phyloP scores from a whole-genome alignment of 2,329 filamentous ascomycete genomes.

The Fusarium verrucosum region DNA sequence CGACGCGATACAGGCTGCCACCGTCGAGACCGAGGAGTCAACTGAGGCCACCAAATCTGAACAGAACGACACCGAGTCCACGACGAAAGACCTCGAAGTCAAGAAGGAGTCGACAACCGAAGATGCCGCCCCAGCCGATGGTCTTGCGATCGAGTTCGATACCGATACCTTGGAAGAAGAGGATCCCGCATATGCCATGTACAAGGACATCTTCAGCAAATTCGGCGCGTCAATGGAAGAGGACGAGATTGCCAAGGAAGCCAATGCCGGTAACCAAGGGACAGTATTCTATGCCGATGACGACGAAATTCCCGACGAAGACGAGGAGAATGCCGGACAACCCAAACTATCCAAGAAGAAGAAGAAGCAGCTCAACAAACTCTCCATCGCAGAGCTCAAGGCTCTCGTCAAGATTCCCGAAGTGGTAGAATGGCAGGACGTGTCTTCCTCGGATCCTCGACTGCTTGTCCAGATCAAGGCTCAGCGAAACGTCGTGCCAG shows the following conservation, averaged over 20 bases:
- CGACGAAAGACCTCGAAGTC: slow-evolving; percentile 53
- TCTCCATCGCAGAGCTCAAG: slow-evolving; percentile 95
- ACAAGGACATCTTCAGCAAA: slow-evolving; percentile 81
- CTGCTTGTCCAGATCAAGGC: slow-evolving; percentile 94
- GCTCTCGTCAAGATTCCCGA: slow-evolving; percentile 90
- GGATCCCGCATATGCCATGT: slow-evolving; percentile 84
- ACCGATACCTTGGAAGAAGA: slow-evolving; percentile 69
- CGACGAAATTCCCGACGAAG: slow-evolving; percentile 85
- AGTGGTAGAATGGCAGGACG: slow-evolving; percentile 97
- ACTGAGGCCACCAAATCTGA: slow-evolving; percentile 37
- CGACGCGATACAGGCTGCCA: slow-evolving; percentile 37
- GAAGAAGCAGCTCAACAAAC: slow-evolving; percentile 87
- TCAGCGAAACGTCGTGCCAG: slow-evolving; percentile 93
- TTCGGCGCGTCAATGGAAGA: slow-evolving; percentile 75
- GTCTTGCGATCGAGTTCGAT: slow-evolving; percentile 67
- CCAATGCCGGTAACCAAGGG: slow-evolving; percentile 77
- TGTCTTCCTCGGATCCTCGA: slow-evolving; percentile 86
- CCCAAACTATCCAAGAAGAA: slow-evolving; percentile 93
- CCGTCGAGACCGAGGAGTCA: slow-evolving; percentile 29
- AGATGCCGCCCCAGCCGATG: slow-evolving; percentile 55
- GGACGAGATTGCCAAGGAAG: slow-evolving; percentile 70
- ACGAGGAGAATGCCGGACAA: slow-evolving; percentile 72
- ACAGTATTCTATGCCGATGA: slow-evolving; percentile 86
- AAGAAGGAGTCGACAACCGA: slow-evolving; percentile 50
- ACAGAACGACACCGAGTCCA: slow-evolving; percentile 44